phyloP scores from a whole-genome alignment of 768 basidiomycete species.

The Podaxis mareebaensis region DNA sequence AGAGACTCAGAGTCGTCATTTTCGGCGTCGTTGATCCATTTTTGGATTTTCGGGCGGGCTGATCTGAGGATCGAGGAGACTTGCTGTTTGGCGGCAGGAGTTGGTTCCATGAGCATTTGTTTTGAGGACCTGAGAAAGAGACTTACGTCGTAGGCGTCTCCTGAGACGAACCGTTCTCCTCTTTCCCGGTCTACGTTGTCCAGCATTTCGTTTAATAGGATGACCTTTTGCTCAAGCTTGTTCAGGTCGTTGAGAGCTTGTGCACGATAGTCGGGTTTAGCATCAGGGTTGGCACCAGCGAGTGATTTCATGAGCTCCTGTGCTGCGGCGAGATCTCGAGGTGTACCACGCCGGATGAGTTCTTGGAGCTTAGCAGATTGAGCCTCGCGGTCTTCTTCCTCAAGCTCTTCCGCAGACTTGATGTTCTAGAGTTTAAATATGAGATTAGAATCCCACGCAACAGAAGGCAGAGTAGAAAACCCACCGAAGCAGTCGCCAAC shows the following conservation, averaged over 20 bases:
- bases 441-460: not conserved
- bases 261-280: conserved; percentile 90
- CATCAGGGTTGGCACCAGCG: conserved; percentile 92
- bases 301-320: conserved; percentile 97
- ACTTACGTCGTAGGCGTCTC: conserved; percentile 91
- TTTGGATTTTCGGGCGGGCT: conserved; percentile 93
- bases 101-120: not conserved
- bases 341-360: conserved; percentile 93
- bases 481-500: conserved; percentile 45
- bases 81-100: conserved; percentile 54
- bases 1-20: conserved; percentile 87
- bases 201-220: conserved; percentile 95
- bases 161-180: conserved; percentile 79
- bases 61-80: conserved; percentile 78
- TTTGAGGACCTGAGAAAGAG: not conserved
- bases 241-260: conserved; percentile 90
- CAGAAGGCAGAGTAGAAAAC: not conserved
- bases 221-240: conserved; percentile 93
- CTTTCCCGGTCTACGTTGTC: conserved; percentile 79
- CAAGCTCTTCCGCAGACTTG: conserved; percentile 94
- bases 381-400: conserved; percentile 91
- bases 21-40: conserved; percentile 96
- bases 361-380: conserved; percentile 99
- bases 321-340: conserved; percentile 90
- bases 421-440: conserved; percentile 56